A percentile compares a stretch with the other conserved stretches of the same genome.
Conservation (phyloP, 2,329 filamentous ascomycete genomes). For the Bipolaris victoriae region DNA sequence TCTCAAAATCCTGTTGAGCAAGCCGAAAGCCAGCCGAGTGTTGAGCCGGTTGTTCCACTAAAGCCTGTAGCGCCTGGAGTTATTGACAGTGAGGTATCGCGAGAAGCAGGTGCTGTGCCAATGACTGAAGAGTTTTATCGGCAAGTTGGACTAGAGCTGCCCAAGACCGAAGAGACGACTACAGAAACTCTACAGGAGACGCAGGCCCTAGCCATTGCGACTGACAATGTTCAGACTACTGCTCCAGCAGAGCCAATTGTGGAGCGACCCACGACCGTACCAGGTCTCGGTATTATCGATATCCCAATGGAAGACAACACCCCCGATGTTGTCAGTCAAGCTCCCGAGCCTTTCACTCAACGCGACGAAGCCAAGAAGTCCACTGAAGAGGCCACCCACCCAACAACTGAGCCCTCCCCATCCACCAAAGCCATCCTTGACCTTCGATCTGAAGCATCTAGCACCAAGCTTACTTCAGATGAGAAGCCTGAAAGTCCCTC, state of each 20-base stretch:
- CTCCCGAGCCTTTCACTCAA: background rate
- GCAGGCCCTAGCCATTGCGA: background rate
- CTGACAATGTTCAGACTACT: constrained; percentile 8
- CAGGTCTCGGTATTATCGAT: background rate
- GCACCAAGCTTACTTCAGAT: constrained; percentile 21
- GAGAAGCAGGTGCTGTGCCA: background rate
- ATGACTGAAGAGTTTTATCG: background rate
- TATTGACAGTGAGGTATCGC: background rate
- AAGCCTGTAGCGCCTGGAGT: background rate
- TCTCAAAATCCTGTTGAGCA: background rate
- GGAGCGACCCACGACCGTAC: background rate
- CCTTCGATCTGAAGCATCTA: constrained; percentile 37
- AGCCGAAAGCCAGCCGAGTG: constrained; percentile 5
- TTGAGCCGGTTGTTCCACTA: constrained; percentile 1
- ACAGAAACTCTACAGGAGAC: constrained; percentile 11
- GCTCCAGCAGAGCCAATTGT: constrained; percentile 2
- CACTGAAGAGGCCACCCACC: background rate
- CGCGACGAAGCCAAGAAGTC: constrained; percentile 1
- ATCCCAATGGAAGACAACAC: background rate
- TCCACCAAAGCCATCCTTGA: constrained; percentile 33
- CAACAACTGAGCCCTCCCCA: constrained; percentile 27
- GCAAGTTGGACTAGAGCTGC: background rate
- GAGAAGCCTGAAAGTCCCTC: constrained; percentile 20
- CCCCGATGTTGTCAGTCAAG: constrained; percentile 5
- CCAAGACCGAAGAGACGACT: constrained; percentile 11